Evolutionary conservation across 176 grass and related monocot genomes (phyloP), one percentile per base, ranked within the genome.

Genomic region (Carex littledalei): DNA sequence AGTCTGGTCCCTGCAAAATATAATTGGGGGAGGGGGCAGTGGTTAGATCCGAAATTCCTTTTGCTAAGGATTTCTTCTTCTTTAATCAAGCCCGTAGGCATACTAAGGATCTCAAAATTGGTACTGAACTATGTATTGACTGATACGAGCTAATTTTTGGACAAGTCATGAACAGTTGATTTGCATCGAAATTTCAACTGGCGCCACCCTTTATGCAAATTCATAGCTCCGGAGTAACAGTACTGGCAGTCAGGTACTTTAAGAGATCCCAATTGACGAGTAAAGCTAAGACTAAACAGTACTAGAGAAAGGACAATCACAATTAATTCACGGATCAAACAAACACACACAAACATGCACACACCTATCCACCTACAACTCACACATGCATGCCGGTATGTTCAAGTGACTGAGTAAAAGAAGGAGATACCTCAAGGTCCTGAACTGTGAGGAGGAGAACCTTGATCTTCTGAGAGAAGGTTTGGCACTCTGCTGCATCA

Each of bases 391-490:
- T 41, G 16, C 6, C 16, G 17, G 68, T 37, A 47, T 69, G 66
- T 16, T 1, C 74, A 57, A 57, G 74, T 57, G 56, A 78, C 74
- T 5, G 15, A 34, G 74, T 18, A 78, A 78, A 54, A 78, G 52
- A 34, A 52, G 74, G 29, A 82, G 47, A 87, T 88, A 98, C 95
- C 95, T 98, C 91, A 3, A 98, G 91, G 2, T 87, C 87, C 18
- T 98, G 92, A 0, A 98, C 89, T 1, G 92, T 98, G 49, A 98
- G 89, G 3, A 98, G 91, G 61, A 98, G 92, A 34, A 98, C 92
- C 59, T 94, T 91, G 52, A 98, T 94, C 81, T 93, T 98, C 92
- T 98, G 92, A 6, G 86, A 83, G 84, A 98, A 98, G 86, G 89
- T 91, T 20, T 94, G 95, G 81, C 35, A 81, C 78, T 94, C 95